Percentiles rank a stretch among this genome's conserved stretches.
Evolutionary conservation across 129 eudicot species (phyloP).

Genomic region (Escallonia rubra): DNA sequence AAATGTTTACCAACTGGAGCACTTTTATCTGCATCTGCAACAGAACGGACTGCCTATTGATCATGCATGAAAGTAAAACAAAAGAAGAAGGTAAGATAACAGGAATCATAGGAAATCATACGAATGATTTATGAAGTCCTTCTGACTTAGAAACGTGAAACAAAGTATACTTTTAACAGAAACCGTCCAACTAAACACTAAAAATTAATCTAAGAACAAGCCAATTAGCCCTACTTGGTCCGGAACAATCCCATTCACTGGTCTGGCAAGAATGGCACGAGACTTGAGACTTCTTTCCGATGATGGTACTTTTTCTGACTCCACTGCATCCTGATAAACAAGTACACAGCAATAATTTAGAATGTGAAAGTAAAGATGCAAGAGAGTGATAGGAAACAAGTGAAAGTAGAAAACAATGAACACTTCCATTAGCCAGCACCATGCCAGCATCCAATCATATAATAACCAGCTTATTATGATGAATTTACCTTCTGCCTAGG

Average conservation of each 20-base stretch:
- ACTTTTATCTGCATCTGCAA: constrained; percentile 60
- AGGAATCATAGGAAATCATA: too few relatives aligned
- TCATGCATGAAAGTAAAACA: constrained; percentile 15
- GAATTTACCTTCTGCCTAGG: constrained; percentile 55
- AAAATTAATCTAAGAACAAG: background rate
- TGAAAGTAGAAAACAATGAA: background rate
- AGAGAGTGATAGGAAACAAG: background rate
- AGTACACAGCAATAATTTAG: background rate
- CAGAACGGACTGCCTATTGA: constrained; percentile 55
- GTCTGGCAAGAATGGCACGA: constrained; percentile 73
- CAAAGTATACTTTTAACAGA: background rate
- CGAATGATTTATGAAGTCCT: too few relatives aligned
- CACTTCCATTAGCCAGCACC: background rate
- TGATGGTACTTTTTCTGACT: constrained; percentile 64
- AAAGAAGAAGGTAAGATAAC: background rate
- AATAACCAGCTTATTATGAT: background rate
- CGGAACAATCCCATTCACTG: constrained; percentile 60
- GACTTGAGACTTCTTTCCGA: constrained; percentile 75
- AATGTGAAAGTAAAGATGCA: background rate
- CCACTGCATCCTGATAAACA: constrained; percentile 57
- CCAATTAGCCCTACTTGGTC: constrained; percentile 62
- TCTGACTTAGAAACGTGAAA: too few relatives aligned
- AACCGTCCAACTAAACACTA: background rate
- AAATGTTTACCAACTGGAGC: constrained; percentile 49
- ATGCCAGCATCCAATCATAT: background rate